These are phyloP conservation scores for Fusarium tupiense DNA, from an alignment of 2,329 filamentous ascomycete genomes.

Conservation along the genomic window DNA sequence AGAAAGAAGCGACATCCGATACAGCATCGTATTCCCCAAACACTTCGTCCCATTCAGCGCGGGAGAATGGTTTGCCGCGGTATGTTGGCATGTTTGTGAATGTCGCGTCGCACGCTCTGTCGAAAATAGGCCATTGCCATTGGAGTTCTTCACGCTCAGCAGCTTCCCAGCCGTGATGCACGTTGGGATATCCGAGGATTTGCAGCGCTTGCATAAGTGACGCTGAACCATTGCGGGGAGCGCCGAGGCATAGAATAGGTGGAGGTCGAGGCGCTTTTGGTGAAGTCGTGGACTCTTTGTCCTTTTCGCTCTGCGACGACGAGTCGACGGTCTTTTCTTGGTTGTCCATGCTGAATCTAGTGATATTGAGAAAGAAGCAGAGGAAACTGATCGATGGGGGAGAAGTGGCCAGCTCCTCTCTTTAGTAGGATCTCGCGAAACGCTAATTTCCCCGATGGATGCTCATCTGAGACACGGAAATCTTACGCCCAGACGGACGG, in stretches of 20 bases:
- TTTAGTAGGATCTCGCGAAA: neutral
- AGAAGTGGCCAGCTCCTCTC: neutral
- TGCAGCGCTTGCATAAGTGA: constrained; percentile 29
- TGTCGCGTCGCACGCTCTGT: constrained; percentile 18
- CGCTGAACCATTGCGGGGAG: constrained; percentile 24
- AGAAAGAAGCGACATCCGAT: constrained; percentile 41
- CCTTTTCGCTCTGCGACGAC: neutral
- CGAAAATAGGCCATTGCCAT: constrained; percentile 25
- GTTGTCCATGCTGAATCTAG: neutral
- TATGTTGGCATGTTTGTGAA: constrained; percentile 31
- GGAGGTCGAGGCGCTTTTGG: neutral
- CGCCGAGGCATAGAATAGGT: constrained; percentile 12
- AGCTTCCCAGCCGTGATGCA: constrained; percentile 31
- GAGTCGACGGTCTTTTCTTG: neutral
- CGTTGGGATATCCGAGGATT: constrained; percentile 20
- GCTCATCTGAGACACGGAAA: neutral
- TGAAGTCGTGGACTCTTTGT: neutral
- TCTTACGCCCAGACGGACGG: neutral
- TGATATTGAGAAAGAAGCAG: too few relatives aligned
- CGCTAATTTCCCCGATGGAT: neutral
- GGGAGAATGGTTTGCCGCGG: constrained; percentile 26
- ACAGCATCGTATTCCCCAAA: constrained; percentile 41
- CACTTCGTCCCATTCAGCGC: constrained; percentile 39
- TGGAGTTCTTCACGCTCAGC: neutral
- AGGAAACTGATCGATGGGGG: neutral